Evolutionary conservation across 768 basidiomycete species (phyloP), one percentile per base, ranked within the genome.

Genomic region (Calocybe indica): DNA sequence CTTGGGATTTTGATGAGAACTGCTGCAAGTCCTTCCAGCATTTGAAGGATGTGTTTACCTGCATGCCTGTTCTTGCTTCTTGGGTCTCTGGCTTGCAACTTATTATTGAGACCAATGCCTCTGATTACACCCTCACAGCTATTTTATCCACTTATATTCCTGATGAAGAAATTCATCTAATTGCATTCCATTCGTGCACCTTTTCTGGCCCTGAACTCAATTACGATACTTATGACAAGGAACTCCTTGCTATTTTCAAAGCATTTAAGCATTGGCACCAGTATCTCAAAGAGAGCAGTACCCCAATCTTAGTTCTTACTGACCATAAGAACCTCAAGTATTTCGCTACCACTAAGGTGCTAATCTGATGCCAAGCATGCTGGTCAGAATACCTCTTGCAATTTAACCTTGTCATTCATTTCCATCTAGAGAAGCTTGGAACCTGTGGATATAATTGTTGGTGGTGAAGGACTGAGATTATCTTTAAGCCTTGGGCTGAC

Each of bases 181-280:
- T 55, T 12, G 48, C 48, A 1, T 55, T 55, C 45, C 47, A 37
- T 6, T 46, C 47, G n/a, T 47, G 51, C 6, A 45, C 53, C 10
- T 44, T 55, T 22, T 30, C 30, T 5, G 28, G 38, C 0, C 14
- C 68, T 0, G 68, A 76, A 46, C 45, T 62, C 22, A 75, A 74
- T 55, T 76, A 76, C 52, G 59, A 67, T 15, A 61, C 65, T 2
- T 62, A 72, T 52, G 65, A 76, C 52, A 71, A 72, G 52, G 75
- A 77, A 49, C 52, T 75, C 3, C 57, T 76, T 0, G 69, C 70
- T 1, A 64, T 76, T 36, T 50, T 75, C 6, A 54, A 62, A 3
- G 52, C 60, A 0, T 63, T 70, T 42, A 36, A 45, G 9, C 30
- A 54, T 9, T 64, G 57, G 67, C 45, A 59, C 0, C 51, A 60